Base-by-base conservation (phyloP, 441 rosid genomes). In the Macaranga tanarius region DNA sequence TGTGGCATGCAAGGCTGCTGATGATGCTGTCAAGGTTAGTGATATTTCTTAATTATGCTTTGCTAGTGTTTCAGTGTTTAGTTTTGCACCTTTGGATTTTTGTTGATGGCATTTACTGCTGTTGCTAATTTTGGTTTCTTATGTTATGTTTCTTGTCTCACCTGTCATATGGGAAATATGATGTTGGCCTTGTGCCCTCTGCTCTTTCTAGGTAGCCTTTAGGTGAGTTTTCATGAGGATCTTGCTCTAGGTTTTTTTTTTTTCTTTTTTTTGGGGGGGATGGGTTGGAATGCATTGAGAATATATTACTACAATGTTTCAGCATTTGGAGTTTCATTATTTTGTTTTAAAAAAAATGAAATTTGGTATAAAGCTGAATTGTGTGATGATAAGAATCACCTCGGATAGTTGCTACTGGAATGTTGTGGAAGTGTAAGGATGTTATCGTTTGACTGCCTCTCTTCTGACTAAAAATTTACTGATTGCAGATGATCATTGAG, bases 1-100 rank as follows among this genome's bases (percentile, higher is more conserved):
- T 65, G 93, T 93, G 63, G 98, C 89, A 3, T 95, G 98, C 88
- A 90, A 91, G 78, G 94, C 88, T 77, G 95, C 97, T 69, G 98
- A 95, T 80, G 88, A 81, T 4, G 97, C 96, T 25, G 99, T 95
- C 45, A 86, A 86, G 98, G 99, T 93, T 71, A 67, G 9, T 3
- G 31, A 31, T 28, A 28, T 15, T 11, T 54, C 55, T 38, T 52
- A 26, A 25, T 38, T 51, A 40, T 25, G 11, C 22, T 0, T 56
- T 56, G 20, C 51, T 3, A 17, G 50, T 17, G n/a, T 59, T 67
- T 11, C 56, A 5, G 62, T 6, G n/a, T 42, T 54, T 61, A 22
- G 17, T 10, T 61, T 38, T 19, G 31, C 1, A 55, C 28, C 38
- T 56, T 52, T 54, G 19, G 20, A 28, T 59, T 26, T 59, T 26